phyloP scores from a whole-genome alignment of 352 stramenopile species.

The Thalassiosira livingstoniorum region DNA sequence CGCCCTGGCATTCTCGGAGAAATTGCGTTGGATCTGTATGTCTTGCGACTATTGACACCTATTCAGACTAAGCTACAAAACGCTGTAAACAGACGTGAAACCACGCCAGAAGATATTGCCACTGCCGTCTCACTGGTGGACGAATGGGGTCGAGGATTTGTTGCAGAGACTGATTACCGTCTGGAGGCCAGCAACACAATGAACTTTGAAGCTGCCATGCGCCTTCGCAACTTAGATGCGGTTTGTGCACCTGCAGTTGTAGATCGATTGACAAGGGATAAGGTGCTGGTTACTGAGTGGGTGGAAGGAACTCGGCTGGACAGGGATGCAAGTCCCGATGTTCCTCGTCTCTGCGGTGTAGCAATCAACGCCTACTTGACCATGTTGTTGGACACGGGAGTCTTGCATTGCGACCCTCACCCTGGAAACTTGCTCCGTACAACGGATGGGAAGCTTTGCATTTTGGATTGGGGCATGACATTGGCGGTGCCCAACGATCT shows the following conservation, averaged over 20 bases:
- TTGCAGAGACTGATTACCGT: slow-evolving; percentile 81
- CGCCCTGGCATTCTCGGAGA: slow-evolving; percentile 80
- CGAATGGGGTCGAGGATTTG: slow-evolving; percentile 84
- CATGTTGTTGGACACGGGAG: slow-evolving; percentile 85
- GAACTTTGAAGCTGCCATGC: slow-evolving; percentile 75
- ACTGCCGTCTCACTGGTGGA: slow-evolving; percentile 69
- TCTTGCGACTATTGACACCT: slow-evolving; percentile 71
- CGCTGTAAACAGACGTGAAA: slow-evolving; percentile 60
- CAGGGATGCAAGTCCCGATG: slow-evolving; percentile 69
- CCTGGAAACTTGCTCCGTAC: slow-evolving; percentile 76
- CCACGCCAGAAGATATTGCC: slow-evolving; percentile 66
- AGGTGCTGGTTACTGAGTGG: slow-evolving; percentile 84
- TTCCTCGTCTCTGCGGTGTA: slow-evolving; percentile 80
- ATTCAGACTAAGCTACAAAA: slow-evolving; percentile 75
- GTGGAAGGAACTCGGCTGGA: slow-evolving; percentile 82
- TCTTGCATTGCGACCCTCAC: slow-evolving; percentile 70
- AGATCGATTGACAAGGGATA: slow-evolving; percentile 61
- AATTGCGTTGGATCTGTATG: slow-evolving; percentile 85
- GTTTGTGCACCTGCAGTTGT: slow-evolving; percentile 76
- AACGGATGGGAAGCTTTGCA: slow-evolving; percentile 79
- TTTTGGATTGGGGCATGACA: slow-evolving; percentile 86
- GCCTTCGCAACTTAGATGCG: slow-evolving; percentile 65
- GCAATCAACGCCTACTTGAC: slow-evolving; percentile 86
- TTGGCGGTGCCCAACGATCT: slow-evolving; percentile 75
- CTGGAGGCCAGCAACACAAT: slow-evolving; percentile 81